Base-by-base conservation (phyloP, 306 rosid species). In the Hylodesmum podocarpum region DNA sequence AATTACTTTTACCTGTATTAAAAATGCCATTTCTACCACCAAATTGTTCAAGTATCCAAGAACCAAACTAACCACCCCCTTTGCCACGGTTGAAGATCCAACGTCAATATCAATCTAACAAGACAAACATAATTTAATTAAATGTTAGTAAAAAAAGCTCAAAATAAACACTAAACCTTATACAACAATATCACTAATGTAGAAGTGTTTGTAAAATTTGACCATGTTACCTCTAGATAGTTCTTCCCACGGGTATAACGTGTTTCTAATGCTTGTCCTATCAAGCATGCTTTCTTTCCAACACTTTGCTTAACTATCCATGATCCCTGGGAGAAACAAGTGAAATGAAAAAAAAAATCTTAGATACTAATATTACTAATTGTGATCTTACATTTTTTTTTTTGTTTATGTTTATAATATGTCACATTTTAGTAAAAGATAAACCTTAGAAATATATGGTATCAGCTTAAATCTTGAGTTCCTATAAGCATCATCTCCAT, bases 261-360 rank as follows among this genome's bases (percentile, higher is more conserved):
- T 25, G 79, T 27, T 80, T 94, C 93, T 19, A 94, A 84, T 0
- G 91, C 90, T 87, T 94, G 97, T 5, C 96, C 94, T 0, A 94
- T 19, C 73, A 94, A 88, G 83, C 97, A 94, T 12, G 98, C 94
- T 75, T 91, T 94, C 86, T 88, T 94, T 39, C 97, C 98, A 53
- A 94, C 98, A 82, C 97, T 91, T 77, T 91, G 98, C 79, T 94
- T 94, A 10, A 91, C 98, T 74, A 94, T 94, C 98, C 98, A 94
- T 24, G 97, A 91, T 79, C 98, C 98, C 98, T 91, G 77, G 73
- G 49, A 62, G 58, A 78, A 76, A 41, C 49, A 61, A 76, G 54
- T 28, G 50, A 40, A 14, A 33, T 44, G 15, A 49, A 55, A 86
- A 75, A 33, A 51, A 1, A 41, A 54, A 29, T 10, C 51, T 47